Evolutionary conservation across 192 early-diverging fungal genomes (phyloP).

Genomic region (Umbelopsis sp.): DNA sequence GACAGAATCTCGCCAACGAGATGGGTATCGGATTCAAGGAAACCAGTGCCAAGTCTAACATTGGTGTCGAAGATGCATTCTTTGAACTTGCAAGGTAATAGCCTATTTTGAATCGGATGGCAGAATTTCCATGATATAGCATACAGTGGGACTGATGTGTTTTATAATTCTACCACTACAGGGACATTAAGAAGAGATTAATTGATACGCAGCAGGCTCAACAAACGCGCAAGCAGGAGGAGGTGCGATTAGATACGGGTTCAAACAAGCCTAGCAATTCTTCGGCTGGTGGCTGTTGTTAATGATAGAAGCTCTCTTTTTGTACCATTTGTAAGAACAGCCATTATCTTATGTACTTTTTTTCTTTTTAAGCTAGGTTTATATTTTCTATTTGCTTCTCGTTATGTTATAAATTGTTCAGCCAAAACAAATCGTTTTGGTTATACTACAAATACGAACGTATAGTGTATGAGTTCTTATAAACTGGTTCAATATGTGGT

Average conservation of each 20-base stretch:
- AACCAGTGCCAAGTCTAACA: conserved; percentile 98
- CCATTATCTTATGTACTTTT: too few species aligned
- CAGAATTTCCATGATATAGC: background rate
- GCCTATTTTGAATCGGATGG: background rate
- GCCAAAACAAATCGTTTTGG: too few species aligned
- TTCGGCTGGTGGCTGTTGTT: too few species aligned
- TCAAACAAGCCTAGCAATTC: conserved; percentile 10
- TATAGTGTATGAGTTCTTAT: too few species aligned
- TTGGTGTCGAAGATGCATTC: conserved; percentile 96
- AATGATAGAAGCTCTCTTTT: too few species aligned
- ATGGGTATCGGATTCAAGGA: conserved; percentile 94
- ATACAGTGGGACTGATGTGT: background rate
- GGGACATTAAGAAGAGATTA: conserved; percentile 97
- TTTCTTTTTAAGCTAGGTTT: too few species aligned
- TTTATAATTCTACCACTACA: conserved; percentile 33
- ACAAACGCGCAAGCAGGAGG: conserved; percentile 34
- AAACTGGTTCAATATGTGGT: too few species aligned
- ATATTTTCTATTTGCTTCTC: too few species aligned
- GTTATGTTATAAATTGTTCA: too few species aligned
- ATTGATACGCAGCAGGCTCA: conserved; percentile 80
- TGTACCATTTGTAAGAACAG: too few species aligned
- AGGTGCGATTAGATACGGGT: conserved; percentile 29
- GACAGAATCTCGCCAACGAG: conserved; percentile 90
- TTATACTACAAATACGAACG: too few species aligned
- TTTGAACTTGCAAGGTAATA: conserved; percentile 86